These are phyloP conservation scores for Arthrobotrys pseudoclavata DNA, from an alignment of 2,329 filamentous ascomycete genomes.

Conservation along the genomic window DNA sequence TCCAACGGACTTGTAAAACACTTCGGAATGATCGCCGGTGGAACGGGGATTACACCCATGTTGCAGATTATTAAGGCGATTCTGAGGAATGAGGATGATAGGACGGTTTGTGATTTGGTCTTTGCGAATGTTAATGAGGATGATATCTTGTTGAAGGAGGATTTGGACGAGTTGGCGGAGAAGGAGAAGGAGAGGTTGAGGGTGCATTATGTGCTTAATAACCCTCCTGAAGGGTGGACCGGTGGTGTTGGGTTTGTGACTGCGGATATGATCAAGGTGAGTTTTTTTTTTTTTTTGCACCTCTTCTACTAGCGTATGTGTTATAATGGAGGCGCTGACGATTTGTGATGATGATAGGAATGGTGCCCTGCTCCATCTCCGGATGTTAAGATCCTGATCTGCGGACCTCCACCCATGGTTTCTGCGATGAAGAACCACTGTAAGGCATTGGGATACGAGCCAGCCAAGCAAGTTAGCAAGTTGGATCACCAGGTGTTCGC, in stretches of 20 bases:
- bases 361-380: conserved; percentile 83
- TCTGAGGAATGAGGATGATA: conserved; percentile 83
- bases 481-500: conserved; percentile 98
- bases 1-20: conserved; percentile 95
- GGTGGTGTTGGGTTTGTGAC: conserved; percentile 97
- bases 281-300: conserved; percentile 64
- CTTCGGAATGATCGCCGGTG: conserved; percentile 98
- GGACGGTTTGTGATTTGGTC: conserved; percentile 90
- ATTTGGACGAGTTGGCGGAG: conserved; percentile 82
- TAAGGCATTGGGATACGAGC: conserved; percentile 88
- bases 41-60: conserved; percentile 98
- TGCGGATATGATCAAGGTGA: conserved; percentile 90
- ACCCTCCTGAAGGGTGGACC: conserved; percentile 90
- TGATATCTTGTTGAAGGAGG: conserved; percentile 93
- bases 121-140: conserved; percentile 95
- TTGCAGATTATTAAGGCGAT: conserved; percentile 94
- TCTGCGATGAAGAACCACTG: conserved; percentile 83
- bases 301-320: neutral
- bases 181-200: conserved; percentile 81
- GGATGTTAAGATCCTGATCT: conserved; percentile 94
- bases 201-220: conserved; percentile 96
- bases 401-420: conserved; percentile 96
- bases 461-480: conserved; percentile 95
- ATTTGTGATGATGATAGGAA: conserved; percentile 70
- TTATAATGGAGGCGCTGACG: neutral